Base-by-base conservation (phyloP, 257 asterid species). In the Coffea eugenioides region DNA sequence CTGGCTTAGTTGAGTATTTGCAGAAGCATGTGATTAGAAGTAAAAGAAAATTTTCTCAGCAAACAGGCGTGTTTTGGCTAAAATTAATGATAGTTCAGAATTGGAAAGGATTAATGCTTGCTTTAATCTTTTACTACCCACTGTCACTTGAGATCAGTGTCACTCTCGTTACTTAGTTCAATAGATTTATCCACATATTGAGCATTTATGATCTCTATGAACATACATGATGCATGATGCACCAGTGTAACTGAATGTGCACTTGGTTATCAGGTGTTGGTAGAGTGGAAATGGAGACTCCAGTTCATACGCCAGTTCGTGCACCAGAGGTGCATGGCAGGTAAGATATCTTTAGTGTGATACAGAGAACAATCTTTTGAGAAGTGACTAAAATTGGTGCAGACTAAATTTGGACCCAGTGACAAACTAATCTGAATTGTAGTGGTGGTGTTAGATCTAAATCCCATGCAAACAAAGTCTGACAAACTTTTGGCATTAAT, bases 241-340 rank as follows among this genome's bases (percentile, higher is more conserved):
- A 20, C 7, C 20, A 57, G 20, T 57, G 5, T 39, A 39, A 39
- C 43, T 54, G 36, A 77, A 48, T 79, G 77, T 83, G 74, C 81
- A 39, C 74, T 67, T 80, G 45, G 67, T 67, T 83, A 65, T 75
- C 89, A 92, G 98, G 97, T 86, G 83, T 94, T 84, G 97, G 98
- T 72, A 87, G 91, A 86, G 94, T 92, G 88, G 90, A 83, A 80
- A 78, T 89, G 75, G 88, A 88, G 85, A 89, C 96, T 79, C 97
- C 97, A 39, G 82, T 83, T 79, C 92, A 90, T 88, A 91, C 98
- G 80, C 97, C 97, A 49, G 85, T 83, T 81, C 92, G 89, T 88
- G 90, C 98, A 87, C 98, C 98, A 66, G 85, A 86, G 80, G 80
- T 52, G 68, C 83, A 84, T 81, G 81, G 76, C 85, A 90, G 97